A percentile compares a stretch with the other conserved stretches of the same genome.
phyloP scores from a whole-genome alignment of 2,329 filamentous ascomycete genomes.

The Pseudonectria buxi region DNA sequence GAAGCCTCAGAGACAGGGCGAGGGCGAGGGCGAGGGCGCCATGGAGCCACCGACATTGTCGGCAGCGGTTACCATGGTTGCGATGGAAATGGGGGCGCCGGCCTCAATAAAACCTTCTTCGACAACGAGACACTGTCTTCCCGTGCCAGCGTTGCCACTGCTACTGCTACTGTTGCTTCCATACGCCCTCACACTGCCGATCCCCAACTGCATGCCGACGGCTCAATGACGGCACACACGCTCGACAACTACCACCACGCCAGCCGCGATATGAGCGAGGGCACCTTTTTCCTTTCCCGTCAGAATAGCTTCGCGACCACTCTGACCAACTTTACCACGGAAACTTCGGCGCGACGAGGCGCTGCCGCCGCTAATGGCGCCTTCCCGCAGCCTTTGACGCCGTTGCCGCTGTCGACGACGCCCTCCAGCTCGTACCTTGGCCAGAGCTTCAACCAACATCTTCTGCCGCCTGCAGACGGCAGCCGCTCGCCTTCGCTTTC shows the following conservation, averaged over 20 bases:
- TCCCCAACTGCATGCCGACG: background rate
- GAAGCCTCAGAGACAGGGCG: no score
- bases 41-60: constrained; percentile 9
- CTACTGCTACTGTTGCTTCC: background rate
- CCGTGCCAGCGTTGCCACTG: constrained; percentile 12
- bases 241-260: constrained; percentile 3
- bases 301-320: constrained; percentile 18
- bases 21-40: no score
- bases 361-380: constrained; percentile 6
- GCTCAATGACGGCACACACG: background rate
- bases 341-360: constrained; percentile 5
- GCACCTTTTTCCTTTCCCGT: constrained; percentile 20
- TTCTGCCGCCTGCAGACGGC: constrained; percentile 10
- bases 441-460: background rate
- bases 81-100: constrained; percentile 5
- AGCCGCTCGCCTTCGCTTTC: no score
- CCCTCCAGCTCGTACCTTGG: constrained; percentile 4
- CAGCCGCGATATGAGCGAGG: constrained; percentile 11
- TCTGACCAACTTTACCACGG: constrained; percentile 4
- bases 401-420: no score
- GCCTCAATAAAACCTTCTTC: constrained; percentile 18
- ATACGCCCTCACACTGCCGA: background rate
- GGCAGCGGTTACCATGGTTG: constrained; percentile 11
- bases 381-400: constrained; percentile 2
- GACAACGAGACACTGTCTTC: constrained; percentile 22